Evolutionary conservation across 768 basidiomycete genomes (phyloP).

Genomic region (Naematelia encephala): DNA sequence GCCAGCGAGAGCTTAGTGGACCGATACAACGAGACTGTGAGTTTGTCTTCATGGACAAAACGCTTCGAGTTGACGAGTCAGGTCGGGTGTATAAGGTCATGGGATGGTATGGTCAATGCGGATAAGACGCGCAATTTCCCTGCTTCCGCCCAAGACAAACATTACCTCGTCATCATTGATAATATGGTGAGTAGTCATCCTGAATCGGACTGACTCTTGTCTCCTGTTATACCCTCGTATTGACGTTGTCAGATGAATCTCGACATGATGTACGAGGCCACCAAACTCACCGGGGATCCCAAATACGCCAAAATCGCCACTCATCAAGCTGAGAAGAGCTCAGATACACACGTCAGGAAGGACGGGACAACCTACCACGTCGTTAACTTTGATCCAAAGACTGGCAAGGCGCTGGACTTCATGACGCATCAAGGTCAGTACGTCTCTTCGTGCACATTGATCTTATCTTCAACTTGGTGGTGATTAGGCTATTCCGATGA

Average conservation of each 20-base stretch:
- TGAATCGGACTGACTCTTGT: too few species aligned
- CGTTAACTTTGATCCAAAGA: constrained; percentile 38
- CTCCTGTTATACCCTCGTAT: too few species aligned
- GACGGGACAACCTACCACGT: constrained; percentile 42
- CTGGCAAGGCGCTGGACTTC: constrained; percentile 18
- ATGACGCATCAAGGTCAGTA: constrained; percentile 30
- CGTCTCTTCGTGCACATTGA: not conserved
- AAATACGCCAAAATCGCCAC: constrained; percentile 34
- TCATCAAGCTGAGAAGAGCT: constrained; percentile 32
- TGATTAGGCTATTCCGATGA: constrained; percentile 34
- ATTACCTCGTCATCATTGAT: constrained; percentile 42
- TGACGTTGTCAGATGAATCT: constrained; percentile 49
- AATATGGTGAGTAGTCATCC: constrained; percentile 43
- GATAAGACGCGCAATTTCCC: constrained; percentile 11
- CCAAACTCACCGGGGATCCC: constrained; percentile 30
- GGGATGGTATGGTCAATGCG: constrained; percentile 23
- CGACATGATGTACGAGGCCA: constrained; percentile 38
- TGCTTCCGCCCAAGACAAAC: constrained; percentile 19
- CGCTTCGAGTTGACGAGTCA: constrained; percentile 1
- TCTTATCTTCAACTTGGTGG: not conserved
- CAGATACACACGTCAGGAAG: constrained; percentile 26
- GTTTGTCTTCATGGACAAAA: constrained; percentile 6
- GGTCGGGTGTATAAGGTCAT: constrained; percentile 36
- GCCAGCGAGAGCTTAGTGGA: constrained; percentile 34
- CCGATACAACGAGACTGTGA: constrained; percentile 29